Conservation (phyloP, 1,139 yeast genomes). For the Candida sanyaensis region DNA sequence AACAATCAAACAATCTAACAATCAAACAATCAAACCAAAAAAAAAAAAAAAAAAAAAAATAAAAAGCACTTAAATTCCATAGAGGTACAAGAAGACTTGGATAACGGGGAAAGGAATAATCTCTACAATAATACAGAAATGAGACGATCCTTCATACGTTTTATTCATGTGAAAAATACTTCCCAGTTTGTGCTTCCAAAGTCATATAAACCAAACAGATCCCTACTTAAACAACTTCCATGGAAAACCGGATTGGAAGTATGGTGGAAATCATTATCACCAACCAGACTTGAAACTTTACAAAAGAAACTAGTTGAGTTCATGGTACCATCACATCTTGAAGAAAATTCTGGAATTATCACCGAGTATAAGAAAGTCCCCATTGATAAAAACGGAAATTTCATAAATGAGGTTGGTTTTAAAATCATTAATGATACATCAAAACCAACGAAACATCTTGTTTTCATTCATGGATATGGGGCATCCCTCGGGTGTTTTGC, state of each 20-base stretch:
- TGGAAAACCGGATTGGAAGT: slow-evolving; percentile 18
- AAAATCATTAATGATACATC: slow-evolving; percentile 29
- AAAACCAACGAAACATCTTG: slow-evolving; percentile 44
- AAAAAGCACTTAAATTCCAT: no score
- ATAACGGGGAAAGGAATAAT: no score
- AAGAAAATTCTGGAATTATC: slow-evolving; percentile 25
- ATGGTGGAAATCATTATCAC: slow-evolving; percentile 35
- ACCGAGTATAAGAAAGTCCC: slow-evolving; percentile 22
- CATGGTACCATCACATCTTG: slow-evolving; percentile 29
- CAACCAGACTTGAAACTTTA: slow-evolving; percentile 26
- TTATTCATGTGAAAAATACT: slow-evolving; percentile 10
- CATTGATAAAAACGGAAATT: slow-evolving; percentile 29
- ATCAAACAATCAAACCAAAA: no score
- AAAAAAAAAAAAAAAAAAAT: no score
- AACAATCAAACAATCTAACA: no score
- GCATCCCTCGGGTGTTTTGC: slow-evolving; percentile 88
- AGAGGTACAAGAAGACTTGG: no score
- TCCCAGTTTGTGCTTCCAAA: slow-evolving; percentile 15
- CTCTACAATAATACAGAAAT: no score
- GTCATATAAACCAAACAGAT: slow-evolving; percentile 17
- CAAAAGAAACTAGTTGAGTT: slow-evolving; percentile 39
- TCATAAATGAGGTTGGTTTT: slow-evolving; percentile 40
- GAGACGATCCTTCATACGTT: slow-evolving; percentile 2
- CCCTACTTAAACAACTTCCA: slow-evolving; percentile 17
- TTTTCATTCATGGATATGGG: slow-evolving; percentile 89